These are phyloP conservation scores for Globisporangium irregulare DNA, from an alignment of 352 stramenopile species.

Conservation along the genomic window DNA sequence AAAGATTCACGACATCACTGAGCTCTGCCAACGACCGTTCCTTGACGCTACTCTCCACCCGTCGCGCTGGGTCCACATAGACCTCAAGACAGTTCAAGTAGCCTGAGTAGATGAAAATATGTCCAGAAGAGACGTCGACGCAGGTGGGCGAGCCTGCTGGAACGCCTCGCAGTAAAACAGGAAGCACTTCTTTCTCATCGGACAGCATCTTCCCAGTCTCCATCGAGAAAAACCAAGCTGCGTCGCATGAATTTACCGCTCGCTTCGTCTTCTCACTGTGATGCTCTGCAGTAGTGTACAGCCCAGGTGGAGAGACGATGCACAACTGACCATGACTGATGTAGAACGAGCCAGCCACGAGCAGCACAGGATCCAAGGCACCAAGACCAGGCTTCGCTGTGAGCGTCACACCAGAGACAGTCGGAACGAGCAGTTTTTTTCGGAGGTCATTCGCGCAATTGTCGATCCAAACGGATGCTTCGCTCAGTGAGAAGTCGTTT, in stretches of 20 bases:
- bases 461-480: slow-evolving; percentile 46
- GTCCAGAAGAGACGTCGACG: slow-evolving; percentile 38
- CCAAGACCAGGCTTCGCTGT: slow-evolving; percentile 29
- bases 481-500: slow-evolving; percentile 35
- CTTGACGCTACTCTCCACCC: background rate
- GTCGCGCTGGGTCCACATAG: slow-evolving; percentile 27
- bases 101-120: slow-evolving; percentile 63
- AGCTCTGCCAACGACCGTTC: background rate
- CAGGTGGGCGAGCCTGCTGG: slow-evolving; percentile 64
- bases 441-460: slow-evolving; percentile 43
- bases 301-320: slow-evolving; percentile 56
- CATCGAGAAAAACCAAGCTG: slow-evolving; percentile 72
- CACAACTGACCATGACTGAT: slow-evolving; percentile 53
- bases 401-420: slow-evolving; percentile 28
- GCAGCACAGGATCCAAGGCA: slow-evolving; percentile 62
- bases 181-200: slow-evolving; percentile 22
- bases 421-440: slow-evolving; percentile 40
- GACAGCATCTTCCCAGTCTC: slow-evolving; percentile 31
- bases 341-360: slow-evolving; percentile 75
- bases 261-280: slow-evolving; percentile 42
- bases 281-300: slow-evolving; percentile 40
- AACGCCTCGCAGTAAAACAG: slow-evolving; percentile 51
- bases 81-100: slow-evolving; percentile 73
- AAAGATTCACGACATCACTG: slow-evolving; percentile 17
- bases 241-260: slow-evolving; percentile 45